phyloP scores from a whole-genome alignment of 257 asterid genomes.

The Gardenia jasminoides region DNA sequence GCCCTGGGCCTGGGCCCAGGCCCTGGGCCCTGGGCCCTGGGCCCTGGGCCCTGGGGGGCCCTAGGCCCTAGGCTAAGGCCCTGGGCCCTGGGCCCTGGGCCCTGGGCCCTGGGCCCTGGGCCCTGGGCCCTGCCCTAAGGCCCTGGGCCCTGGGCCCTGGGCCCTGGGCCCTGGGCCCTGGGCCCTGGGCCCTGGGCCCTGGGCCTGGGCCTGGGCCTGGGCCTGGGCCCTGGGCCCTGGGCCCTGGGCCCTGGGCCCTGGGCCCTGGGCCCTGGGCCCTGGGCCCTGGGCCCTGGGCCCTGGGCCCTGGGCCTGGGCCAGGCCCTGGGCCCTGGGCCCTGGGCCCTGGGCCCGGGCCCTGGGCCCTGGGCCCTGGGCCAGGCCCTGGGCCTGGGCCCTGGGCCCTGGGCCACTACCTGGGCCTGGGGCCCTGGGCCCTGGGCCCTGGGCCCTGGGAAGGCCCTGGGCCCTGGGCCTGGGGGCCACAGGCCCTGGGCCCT shows the following conservation, averaged over 20 bases:
- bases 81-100: not conserved
- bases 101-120: too few species aligned
- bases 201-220: not conserved
- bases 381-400: slow-evolving; percentile 6
- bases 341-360: not conserved
- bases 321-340: not conserved
- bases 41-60: too few species aligned
- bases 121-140: too few species aligned
- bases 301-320: not conserved
- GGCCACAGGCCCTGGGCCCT: not conserved
- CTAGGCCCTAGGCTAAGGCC: too few species aligned
- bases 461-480: slow-evolving; percentile 2
- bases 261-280: too few species aligned
- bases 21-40: not conserved
- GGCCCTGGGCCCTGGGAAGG: too few species aligned
- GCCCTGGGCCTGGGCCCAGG: not conserved
- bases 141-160: too few species aligned
- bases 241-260: not conserved
- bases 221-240: not conserved
- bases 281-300: too few species aligned
- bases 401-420: not conserved
- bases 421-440: not conserved
- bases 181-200: not conserved
- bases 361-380: not conserved
- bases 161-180: too few species aligned